Evolutionary conservation across 306 rosid species (phyloP).

Genomic region (Carpinus viminea): DNA sequence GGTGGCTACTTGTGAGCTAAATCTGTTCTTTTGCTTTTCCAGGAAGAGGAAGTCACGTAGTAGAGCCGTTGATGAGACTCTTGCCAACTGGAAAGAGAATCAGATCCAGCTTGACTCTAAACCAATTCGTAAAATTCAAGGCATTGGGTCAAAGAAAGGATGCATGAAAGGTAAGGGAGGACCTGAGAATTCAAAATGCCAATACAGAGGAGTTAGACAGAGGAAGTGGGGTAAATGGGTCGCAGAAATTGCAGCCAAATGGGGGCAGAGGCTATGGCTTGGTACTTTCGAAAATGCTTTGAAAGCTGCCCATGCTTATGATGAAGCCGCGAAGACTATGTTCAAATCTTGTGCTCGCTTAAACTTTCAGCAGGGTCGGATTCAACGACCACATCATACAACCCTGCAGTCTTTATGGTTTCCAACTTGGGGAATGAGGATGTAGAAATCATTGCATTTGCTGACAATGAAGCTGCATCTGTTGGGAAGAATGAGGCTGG

Average conservation of each 20-base stretch:
- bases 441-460: background rate
- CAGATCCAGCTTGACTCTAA: slow-evolving; percentile 42
- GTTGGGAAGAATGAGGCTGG: too few species aligned
- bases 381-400: slow-evolving; percentile 42
- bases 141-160: slow-evolving; percentile 92
- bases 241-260: too few species aligned
- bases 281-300: slow-evolving; percentile 69
- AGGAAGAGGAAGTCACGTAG: slow-evolving; percentile 69
- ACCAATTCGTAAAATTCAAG: slow-evolving; percentile 52
- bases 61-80: slow-evolving; percentile 53
- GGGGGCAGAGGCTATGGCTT: slow-evolving; percentile 57
- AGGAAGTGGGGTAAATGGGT: too few species aligned
- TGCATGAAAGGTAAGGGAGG: slow-evolving; percentile 91
- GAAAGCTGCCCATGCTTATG: slow-evolving; percentile 58
- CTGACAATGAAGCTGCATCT: too few species aligned
- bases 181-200: too few species aligned
- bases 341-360: too few species aligned
- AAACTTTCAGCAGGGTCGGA: slow-evolving; percentile 32
- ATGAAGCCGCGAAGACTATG: too few species aligned
- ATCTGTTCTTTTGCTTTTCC: slow-evolving; percentile 18
- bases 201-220: too few species aligned
- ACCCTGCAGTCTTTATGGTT: slow-evolving; percentile 59
- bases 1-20: too few species aligned
- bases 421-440: slow-evolving; percentile 15
- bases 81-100: slow-evolving; percentile 73